Percentiles rank a stretch among this genome's conserved stretches.
These are phyloP conservation scores for Phytopythium vexans DNA, from an alignment of 352 stramenopile genomes.

Conservation along the genomic window DNA sequence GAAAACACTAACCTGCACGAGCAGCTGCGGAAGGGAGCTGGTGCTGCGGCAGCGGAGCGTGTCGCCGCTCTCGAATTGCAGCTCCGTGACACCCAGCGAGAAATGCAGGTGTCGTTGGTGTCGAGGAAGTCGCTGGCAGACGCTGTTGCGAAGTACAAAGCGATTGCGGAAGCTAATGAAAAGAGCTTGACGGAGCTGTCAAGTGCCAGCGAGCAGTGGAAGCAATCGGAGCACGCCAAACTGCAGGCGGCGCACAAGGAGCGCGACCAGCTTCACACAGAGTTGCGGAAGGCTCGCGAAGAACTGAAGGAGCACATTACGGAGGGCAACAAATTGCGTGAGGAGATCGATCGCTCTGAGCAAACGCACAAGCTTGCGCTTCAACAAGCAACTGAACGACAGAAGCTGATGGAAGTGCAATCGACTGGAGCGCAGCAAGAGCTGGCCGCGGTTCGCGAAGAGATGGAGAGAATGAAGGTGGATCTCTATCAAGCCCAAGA, in stretches of 20 bases:
- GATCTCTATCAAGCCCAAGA: slow-evolving; percentile 51
- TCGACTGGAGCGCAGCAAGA: slow-evolving; percentile 39
- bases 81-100: slow-evolving; percentile 51
- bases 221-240: slow-evolving; percentile 46
- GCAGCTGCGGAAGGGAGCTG: slow-evolving; percentile 66
- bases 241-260: slow-evolving; percentile 40
- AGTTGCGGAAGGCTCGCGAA: slow-evolving; percentile 42
- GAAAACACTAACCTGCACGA: slow-evolving; percentile 51
- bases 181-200: slow-evolving; percentile 66
- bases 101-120: slow-evolving; percentile 51
- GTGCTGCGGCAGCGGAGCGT: slow-evolving; percentile 49
- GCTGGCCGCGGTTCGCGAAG: slow-evolving; percentile 39
- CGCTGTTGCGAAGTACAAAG: slow-evolving; percentile 69
- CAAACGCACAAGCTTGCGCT: slow-evolving; percentile 33
- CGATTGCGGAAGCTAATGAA: slow-evolving; percentile 70
- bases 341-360: slow-evolving; percentile 55
- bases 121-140: slow-evolving; percentile 62
- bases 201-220: slow-evolving; percentile 59
- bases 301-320: slow-evolving; percentile 57
- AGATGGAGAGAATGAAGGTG: slow-evolving; percentile 36
- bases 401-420: slow-evolving; percentile 45
- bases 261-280: slow-evolving; percentile 28
- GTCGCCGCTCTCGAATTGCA: slow-evolving; percentile 60
- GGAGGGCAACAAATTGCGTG: slow-evolving; percentile 59
- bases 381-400: slow-evolving; percentile 38